Percentiles rank a stretch among this genome's conserved stretches.
Evolutionary conservation across 768 basidiomycete species (phyloP).

Genomic region (Trichaptum fuscoviolaceum): DNA sequence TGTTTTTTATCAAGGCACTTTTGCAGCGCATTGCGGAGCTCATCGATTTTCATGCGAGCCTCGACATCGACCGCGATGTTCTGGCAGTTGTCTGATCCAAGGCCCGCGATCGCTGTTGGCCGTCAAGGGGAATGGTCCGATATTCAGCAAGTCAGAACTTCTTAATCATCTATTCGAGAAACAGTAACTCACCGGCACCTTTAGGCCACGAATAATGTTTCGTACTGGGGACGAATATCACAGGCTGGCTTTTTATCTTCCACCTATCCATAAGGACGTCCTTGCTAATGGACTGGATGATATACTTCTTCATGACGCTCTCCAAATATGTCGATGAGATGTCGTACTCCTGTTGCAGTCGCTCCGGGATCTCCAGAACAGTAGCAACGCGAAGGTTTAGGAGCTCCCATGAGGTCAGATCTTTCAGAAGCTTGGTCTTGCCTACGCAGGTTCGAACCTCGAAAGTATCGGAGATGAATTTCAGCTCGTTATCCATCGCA

Average conservation of each 20-base stretch:
- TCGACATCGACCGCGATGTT: constrained; percentile 29
- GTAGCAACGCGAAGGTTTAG: constrained; percentile 32
- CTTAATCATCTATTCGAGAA: neutral
- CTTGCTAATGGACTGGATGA: constrained; percentile 33
- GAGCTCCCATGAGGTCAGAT: constrained; percentile 34
- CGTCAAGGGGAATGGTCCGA: neutral
- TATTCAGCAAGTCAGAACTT: neutral
- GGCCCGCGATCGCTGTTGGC: constrained; percentile 33
- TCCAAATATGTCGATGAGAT: constrained; percentile 30
- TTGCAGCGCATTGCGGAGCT: constrained; percentile 23
- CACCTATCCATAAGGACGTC: constrained; percentile 23
- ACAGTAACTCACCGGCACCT: constrained; percentile 29
- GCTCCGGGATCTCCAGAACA: constrained; percentile 31
- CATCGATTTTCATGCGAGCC: constrained; percentile 30
- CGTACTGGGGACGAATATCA: constrained; percentile 26
- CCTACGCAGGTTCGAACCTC: constrained; percentile 23
- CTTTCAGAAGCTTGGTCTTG: constrained; percentile 21
- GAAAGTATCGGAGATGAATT: constrained; percentile 29
- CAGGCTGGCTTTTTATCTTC: constrained; percentile 19
- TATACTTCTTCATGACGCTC: constrained; percentile 24
- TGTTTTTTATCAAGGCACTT: constrained; percentile 25
- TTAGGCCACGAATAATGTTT: constrained; percentile 47
- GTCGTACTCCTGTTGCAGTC: constrained; percentile 28
- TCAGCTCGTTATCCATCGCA: constrained; percentile 28
- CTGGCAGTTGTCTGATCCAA: constrained; percentile 35